A percentile compares a stretch with the other conserved stretches of the same genome.
phyloP scores from a whole-genome alignment of 768 basidiomycete genomes.

The Exsudoporus frostii region DNA sequence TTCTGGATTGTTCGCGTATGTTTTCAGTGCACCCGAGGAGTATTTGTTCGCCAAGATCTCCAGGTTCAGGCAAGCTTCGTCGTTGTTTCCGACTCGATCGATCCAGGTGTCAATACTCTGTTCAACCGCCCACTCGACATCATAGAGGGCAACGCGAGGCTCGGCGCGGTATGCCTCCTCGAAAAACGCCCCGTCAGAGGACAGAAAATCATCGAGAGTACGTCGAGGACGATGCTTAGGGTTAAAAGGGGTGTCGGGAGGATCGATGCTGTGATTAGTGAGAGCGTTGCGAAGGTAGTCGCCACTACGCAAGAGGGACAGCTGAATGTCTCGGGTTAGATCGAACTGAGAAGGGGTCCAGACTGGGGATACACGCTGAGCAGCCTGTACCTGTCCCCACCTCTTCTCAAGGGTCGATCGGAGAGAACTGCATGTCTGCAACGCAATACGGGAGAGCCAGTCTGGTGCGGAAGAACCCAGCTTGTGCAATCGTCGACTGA shows the following conservation, averaged over 20 bases:
- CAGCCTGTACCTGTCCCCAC: conserved; percentile 34
- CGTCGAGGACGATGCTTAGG: conserved; percentile 10
- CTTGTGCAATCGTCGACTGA: conserved; percentile 38
- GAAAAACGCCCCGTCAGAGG: background rate
- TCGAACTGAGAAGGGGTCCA: conserved; percentile 21
- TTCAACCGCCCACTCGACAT: conserved; percentile 19
- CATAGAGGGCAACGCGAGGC: background rate
- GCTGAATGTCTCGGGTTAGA: conserved; percentile 27
- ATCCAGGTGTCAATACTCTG: conserved; percentile 36
- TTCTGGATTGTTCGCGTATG: conserved; percentile 37
- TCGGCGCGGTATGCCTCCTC: background rate
- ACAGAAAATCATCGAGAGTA: background rate
- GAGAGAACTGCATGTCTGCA: conserved; percentile 15
- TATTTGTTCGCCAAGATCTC: conserved; percentile 29
- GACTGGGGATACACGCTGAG: conserved; percentile 12
- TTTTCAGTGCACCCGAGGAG: conserved; percentile 20
- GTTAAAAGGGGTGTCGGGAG: background rate
- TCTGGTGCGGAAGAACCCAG: conserved; percentile 21
- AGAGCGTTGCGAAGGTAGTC: conserved; percentile 28
- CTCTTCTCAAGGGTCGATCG: conserved; percentile 27
- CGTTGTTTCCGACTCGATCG: conserved; percentile 1
- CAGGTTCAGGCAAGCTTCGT: conserved; percentile 17
- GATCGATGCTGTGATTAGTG: background rate
- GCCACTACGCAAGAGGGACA: conserved; percentile 32
- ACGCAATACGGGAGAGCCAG: conserved; percentile 14